Conservation (phyloP, 805 yeast genomes). For the Isabelozyma rhagii region DNA sequence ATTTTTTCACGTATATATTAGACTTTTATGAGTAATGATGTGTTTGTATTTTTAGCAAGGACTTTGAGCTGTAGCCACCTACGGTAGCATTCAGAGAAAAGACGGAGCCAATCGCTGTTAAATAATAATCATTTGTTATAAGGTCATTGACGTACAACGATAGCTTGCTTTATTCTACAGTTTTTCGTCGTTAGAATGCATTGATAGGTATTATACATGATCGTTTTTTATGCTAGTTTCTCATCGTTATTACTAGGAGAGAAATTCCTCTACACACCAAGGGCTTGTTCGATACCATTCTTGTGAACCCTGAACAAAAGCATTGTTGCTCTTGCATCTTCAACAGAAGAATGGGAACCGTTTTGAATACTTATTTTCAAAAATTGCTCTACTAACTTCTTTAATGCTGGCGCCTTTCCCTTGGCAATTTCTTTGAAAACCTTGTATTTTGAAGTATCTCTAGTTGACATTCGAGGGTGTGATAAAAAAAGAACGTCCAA, state of each 20-base stretch:
- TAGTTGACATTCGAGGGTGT: conserved; percentile 58
- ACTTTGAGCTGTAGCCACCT: not conserved
- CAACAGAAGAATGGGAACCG: conserved; percentile 82
- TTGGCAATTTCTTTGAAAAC: conserved; percentile 57
- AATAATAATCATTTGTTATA: too few relatives aligned
- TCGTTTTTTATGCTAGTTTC: too few relatives aligned
- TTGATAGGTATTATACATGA: too few relatives aligned
- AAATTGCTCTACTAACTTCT: conserved; percentile 57
- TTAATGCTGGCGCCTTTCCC: conserved; percentile 73
- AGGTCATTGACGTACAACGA: too few relatives aligned
- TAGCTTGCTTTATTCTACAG: too few relatives aligned
- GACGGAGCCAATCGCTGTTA: too few relatives aligned
- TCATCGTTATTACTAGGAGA: too few relatives aligned
- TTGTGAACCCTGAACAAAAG: conserved; percentile 62
- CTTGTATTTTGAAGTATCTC: conserved; percentile 71
- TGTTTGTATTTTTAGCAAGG: not conserved
- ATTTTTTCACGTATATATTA: not conserved
- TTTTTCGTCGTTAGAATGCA: too few relatives aligned
- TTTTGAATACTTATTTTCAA: conserved; percentile 62
- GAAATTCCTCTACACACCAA: not conserved
- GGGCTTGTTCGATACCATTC: conserved; percentile 53
- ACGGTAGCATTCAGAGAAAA: too few relatives aligned
- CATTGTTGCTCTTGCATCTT: conserved; percentile 90
- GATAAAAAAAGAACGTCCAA: conserved; percentile 61
- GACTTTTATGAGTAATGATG: not conserved